phyloP scores from a whole-genome alignment of 495 filamentous ascomycete genomes.

The Lepraria neglecta region DNA sequence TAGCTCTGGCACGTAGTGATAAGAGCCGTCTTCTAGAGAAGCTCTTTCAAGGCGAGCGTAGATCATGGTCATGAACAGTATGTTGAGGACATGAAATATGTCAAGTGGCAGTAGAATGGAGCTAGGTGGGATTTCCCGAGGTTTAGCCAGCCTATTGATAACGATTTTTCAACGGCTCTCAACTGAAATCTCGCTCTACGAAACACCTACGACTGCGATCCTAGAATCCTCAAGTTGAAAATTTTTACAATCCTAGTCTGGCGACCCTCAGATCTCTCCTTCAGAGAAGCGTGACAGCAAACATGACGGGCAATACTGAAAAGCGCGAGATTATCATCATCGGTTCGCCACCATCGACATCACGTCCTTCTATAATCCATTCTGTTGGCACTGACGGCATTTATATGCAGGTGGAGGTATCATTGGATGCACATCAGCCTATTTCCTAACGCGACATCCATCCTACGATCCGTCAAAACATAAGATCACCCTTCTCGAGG shows the following conservation, averaged over 20 bases:
- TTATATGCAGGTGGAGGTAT: conserved; percentile 72
- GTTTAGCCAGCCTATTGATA: conserved; percentile 12
- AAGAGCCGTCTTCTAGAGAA: too few relatives aligned
- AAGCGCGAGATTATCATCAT: conserved; percentile 60
- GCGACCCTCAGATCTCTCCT: not conserved
- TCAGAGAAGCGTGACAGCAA: not conserved
- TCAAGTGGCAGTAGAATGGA: not conserved
- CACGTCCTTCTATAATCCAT: not conserved
- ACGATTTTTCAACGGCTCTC: not conserved
- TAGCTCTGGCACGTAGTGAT: not conserved
- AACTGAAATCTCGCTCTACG: not conserved
- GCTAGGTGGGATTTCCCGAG: not conserved
- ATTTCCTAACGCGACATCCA: conserved; percentile 86
- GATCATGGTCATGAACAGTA: too few relatives aligned
- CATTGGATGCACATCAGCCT: conserved; percentile 89
- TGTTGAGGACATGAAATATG: too few relatives aligned
- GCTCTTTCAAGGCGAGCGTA: too few relatives aligned
- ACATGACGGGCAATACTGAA: conserved; percentile 22
- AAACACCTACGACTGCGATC: not conserved
- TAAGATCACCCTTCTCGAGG: conserved; percentile 82
- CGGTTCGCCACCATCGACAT: conserved; percentile 16
- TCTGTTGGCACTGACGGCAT: conserved; percentile 14
- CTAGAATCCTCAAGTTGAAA: not conserved
- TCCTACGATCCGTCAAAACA: conserved; percentile 69
- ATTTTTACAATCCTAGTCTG: not conserved